Conservation (phyloP, 2,329 filamentous ascomycete genomes). For the Colletotrichum lini region DNA sequence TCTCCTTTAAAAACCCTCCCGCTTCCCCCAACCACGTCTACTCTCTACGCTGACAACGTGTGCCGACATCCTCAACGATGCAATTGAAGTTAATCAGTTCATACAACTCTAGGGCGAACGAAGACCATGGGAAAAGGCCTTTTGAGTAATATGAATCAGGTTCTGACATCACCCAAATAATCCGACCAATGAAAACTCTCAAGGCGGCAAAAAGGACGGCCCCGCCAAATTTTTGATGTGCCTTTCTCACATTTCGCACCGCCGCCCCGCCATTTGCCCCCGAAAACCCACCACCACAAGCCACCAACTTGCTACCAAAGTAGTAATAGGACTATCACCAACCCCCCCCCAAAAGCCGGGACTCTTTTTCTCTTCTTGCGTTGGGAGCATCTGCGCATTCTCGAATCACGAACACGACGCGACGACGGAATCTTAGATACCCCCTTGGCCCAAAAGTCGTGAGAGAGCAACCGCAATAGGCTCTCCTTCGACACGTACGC, state of each 20-base stretch:
- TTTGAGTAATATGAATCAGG: constrained; percentile 5
- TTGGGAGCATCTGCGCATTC: background rate
- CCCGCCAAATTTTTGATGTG: constrained; percentile 56
- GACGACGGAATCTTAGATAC: background rate
- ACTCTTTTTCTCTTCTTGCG: background rate
- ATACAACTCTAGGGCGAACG: no score
- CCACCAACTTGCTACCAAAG: constrained; percentile 7
- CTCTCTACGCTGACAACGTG: background rate
- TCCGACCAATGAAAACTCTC: constrained; percentile 12
- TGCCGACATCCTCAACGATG: background rate
- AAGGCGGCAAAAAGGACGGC: constrained; percentile 37
- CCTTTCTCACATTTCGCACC: constrained; percentile 40
- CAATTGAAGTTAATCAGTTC: background rate
- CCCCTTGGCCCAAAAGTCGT: background rate
- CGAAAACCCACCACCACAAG: constrained; percentile 26
- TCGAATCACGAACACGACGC: background rate
- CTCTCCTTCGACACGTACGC: constrained; percentile 8
- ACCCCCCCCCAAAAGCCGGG: background rate
- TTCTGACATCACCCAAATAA: constrained; percentile 23
- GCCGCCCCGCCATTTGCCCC: constrained; percentile 39
- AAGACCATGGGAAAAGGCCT: background rate
- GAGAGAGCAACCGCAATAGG: background rate
- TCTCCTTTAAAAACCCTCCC: no score
- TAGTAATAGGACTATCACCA: constrained; percentile 3
- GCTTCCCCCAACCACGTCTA: no score